A percentile compares a stretch with the other conserved stretches of the same genome.
phyloP scores from a whole-genome alignment of 768 basidiomycete species.

The Suillus weaverae region DNA sequence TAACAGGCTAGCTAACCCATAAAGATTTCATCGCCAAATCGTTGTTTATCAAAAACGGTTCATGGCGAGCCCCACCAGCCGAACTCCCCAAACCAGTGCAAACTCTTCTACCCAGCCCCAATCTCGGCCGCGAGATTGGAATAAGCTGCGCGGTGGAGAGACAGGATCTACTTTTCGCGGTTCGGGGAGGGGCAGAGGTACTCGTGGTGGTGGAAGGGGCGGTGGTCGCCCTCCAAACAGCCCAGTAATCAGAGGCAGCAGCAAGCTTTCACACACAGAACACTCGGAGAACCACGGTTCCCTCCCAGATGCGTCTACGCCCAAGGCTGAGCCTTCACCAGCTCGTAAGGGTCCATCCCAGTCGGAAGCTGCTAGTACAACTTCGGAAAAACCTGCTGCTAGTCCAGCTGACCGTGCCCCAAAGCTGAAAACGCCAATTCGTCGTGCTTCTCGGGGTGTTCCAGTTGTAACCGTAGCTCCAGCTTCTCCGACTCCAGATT shows the following conservation, averaged over 20 bases:
- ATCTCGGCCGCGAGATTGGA: slow-evolving; percentile 45
- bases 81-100: slow-evolving; percentile 27
- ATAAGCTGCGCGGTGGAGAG: slow-evolving; percentile 39
- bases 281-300: slow-evolving; percentile 19
- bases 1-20: slow-evolving; percentile 1
- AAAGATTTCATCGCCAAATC: background rate
- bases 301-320: slow-evolving; percentile 18
- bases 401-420: slow-evolving; percentile 21
- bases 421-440: slow-evolving; percentile 23
- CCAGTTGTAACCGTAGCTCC: slow-evolving; percentile 24
- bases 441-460: slow-evolving; percentile 21
- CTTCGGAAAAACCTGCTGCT: slow-evolving; percentile 24
- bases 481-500: slow-evolving; percentile 20
- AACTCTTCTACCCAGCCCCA: slow-evolving; percentile 27
- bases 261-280: slow-evolving; percentile 20
- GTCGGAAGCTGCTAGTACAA: slow-evolving; percentile 19
- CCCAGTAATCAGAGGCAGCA: slow-evolving; percentile 23
- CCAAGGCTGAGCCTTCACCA: slow-evolving; percentile 13
- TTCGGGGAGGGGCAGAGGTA: slow-evolving; percentile 37
- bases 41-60: slow-evolving; percentile 6
- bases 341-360: slow-evolving; percentile 21
- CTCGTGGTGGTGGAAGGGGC: slow-evolving; percentile 33
- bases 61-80: slow-evolving; percentile 47
- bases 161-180: slow-evolving; percentile 50
- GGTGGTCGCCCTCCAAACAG: slow-evolving; percentile 30